A percentile compares a stretch with the other conserved stretches of the same genome.
Evolutionary conservation across 495 filamentous ascomycete genomes (phyloP).

Genomic region (Cryomyces minteri): DNA sequence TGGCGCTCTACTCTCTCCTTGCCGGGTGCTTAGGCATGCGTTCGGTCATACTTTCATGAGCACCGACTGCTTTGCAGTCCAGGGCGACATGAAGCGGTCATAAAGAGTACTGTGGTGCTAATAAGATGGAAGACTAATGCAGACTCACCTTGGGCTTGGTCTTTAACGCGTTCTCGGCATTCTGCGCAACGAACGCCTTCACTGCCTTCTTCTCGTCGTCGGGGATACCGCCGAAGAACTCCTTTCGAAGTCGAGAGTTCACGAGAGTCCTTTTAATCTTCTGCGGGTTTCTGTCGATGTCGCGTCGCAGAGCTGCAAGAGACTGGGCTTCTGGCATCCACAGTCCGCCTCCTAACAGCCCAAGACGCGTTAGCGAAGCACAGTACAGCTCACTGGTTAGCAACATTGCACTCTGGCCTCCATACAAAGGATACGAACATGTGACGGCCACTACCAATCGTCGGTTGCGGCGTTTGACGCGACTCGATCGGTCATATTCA

Average conservation of each 20-base stretch:
- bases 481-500: too few relatives aligned
- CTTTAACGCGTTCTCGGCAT: constrained; percentile 57
- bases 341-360: constrained; percentile 45
- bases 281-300: constrained; percentile 50
- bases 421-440: too few relatives aligned
- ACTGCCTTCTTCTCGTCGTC: constrained; percentile 40
- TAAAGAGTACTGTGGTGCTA: not conserved
- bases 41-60: too few relatives aligned
- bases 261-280: constrained; percentile 47
- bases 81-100: too few relatives aligned
- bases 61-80: too few relatives aligned
- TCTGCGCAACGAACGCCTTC: constrained; percentile 46
- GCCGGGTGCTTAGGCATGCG: too few relatives aligned
- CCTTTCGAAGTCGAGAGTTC: constrained; percentile 34
- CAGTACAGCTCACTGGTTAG: too few relatives aligned
- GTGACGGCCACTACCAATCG: too few relatives aligned
- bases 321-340: constrained; percentile 53
- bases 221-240: constrained; percentile 40
- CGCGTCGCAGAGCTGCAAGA: constrained; percentile 44
- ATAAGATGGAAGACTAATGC: not conserved
- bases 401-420: too few relatives aligned
- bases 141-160: constrained; percentile 60
- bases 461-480: too few relatives aligned
- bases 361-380: too few relatives aligned
- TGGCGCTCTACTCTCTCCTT: too few relatives aligned